Base-by-base conservation (phyloP, 345 rosid genomes). In the Toxicodendron radicans region DNA sequence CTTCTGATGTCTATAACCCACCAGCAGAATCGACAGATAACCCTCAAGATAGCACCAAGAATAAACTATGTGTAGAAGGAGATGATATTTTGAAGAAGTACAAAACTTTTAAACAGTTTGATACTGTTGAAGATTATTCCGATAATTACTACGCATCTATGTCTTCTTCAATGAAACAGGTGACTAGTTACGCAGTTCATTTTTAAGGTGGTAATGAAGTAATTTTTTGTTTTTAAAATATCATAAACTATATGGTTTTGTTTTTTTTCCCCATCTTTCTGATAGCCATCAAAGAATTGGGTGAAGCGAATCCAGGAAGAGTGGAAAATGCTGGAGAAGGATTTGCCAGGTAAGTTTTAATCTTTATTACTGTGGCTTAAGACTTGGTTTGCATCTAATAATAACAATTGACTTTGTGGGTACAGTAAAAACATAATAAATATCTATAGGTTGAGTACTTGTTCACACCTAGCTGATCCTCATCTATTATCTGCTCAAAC, bases 321-420 rank as follows among this genome's bases (percentile, higher is more conserved):
- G 80, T 95, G 99, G 99, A 87, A 46, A 82, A 90, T 85, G 64
- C 87, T 92, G 68, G 92, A 89, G 83, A 87, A 91, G 68, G 95
- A 92, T 83, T 86, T 95, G 87, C 97, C 99, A 49, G 97, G 99
- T 91, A 60, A 46, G 73, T 76, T 52, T 69, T 32, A 38, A 46
- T 54, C 1, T 57, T 59, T 0, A 56, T 13, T 51, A 14, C 17
- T 49, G 72, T 4, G 21, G 17, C 16, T 49, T 41, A 35, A 43
- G 62, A 51, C 54, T 24, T 75, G 64, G 38, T 46, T 67, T 20
- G 51, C 52, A 30, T 45, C 18, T 56, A 52, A 46, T 35, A 46
- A 33, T 21, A 58, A 53, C 51, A 66, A 66, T 58, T 21, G 18
- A 24, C 16, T 18, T 17, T 33, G 24, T 56, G 57, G 53, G 16